phyloP scores from a whole-genome alignment of 1,284 basidiomycete genomes.

The Cerrena zonata region DNA sequence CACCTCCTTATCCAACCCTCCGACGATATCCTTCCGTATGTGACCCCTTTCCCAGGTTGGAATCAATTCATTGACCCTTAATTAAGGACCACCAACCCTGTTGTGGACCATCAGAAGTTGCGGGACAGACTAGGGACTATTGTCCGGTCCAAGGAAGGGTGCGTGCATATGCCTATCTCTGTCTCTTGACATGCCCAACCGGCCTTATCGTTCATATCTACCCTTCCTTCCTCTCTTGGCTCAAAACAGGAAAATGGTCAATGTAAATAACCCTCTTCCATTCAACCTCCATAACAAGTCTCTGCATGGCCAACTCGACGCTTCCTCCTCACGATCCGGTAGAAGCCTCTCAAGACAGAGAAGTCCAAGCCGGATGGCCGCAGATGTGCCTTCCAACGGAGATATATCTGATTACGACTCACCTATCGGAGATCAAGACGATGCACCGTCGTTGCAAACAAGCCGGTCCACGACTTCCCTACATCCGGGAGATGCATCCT shows the following conservation, averaged over 20 bases:
- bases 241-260: constrained; percentile 62
- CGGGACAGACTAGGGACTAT: constrained; percentile 53
- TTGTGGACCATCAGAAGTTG: constrained; percentile 46
- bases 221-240: constrained; percentile 4
- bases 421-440: constrained; percentile 19
- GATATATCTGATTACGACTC: constrained; percentile 11
- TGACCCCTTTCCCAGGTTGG: constrained; percentile 1
- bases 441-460: constrained; percentile 26
- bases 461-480: constrained; percentile 28
- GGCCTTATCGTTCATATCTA: constrained; percentile 5
- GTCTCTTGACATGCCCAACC: constrained; percentile 6
- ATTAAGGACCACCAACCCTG: constrained; percentile 18
- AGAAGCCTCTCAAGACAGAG: constrained; percentile 23
- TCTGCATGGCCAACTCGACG: constrained; percentile 28
- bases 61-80: background rate
- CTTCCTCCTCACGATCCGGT: constrained; percentile 26
- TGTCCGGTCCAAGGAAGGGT: constrained; percentile 62
- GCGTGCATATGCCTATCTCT: constrained; percentile 18
- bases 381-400: background rate
- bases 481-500: constrained; percentile 28
- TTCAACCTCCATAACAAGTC: constrained; percentile 58
- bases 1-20: constrained; percentile 11
- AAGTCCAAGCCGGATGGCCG: background rate
- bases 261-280: constrained; percentile 55
- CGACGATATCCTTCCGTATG: constrained; percentile 10